Percentiles rank a stretch among this genome's conserved stretches.
These are phyloP conservation scores for Sclerotinia trifoliorum DNA, from an alignment of 2,329 filamentous ascomycete genomes.

Conservation along the genomic window DNA sequence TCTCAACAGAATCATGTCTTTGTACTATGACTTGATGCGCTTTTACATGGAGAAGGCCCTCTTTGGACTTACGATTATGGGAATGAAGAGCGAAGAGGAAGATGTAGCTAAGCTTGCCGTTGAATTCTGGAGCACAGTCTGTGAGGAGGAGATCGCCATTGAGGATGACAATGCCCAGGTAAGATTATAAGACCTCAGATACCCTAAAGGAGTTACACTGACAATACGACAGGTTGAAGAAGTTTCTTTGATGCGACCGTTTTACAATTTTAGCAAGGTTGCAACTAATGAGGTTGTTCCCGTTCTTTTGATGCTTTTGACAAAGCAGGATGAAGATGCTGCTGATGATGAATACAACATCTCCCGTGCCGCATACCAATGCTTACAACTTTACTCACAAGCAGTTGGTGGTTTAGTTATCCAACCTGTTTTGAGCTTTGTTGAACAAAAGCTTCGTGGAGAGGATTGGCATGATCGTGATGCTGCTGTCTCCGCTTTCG, in stretches of 20 bases:
- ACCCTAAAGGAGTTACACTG: neutral
- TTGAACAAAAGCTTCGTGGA: slow-evolving; percentile 83
- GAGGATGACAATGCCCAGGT: slow-evolving; percentile 92
- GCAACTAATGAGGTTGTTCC: slow-evolving; percentile 93
- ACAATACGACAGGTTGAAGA: slow-evolving; percentile 32
- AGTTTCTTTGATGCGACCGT: slow-evolving; percentile 68
- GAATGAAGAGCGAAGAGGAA: slow-evolving; percentile 97
- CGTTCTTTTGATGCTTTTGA: slow-evolving; percentile 81
- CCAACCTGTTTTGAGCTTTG: slow-evolving; percentile 81
- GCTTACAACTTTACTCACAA: slow-evolving; percentile 91
- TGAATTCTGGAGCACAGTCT: slow-evolving; percentile 99
- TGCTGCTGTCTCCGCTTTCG: slow-evolving; percentile 94
- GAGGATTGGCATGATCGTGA: slow-evolving; percentile 96
- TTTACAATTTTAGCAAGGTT: slow-evolving; percentile 93
- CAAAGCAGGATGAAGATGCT: slow-evolving; percentile 97
- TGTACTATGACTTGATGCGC: slow-evolving; percentile 99
- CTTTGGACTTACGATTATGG: slow-evolving; percentile 94
- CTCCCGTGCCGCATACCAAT: slow-evolving; percentile 92
- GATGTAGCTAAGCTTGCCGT: slow-evolving; percentile 97
- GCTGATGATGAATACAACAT: slow-evolving; percentile 97
- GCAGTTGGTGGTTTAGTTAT: slow-evolving; percentile 84
- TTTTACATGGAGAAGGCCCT: slow-evolving; percentile 99
- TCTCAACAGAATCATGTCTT: slow-evolving; percentile 95
- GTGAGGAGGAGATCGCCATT: slow-evolving; percentile 96
- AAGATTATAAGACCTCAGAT: slow-evolving; percentile 35